Base-by-base conservation (phyloP, 306 rosid genomes). In the Pyrus betulifolia region DNA sequence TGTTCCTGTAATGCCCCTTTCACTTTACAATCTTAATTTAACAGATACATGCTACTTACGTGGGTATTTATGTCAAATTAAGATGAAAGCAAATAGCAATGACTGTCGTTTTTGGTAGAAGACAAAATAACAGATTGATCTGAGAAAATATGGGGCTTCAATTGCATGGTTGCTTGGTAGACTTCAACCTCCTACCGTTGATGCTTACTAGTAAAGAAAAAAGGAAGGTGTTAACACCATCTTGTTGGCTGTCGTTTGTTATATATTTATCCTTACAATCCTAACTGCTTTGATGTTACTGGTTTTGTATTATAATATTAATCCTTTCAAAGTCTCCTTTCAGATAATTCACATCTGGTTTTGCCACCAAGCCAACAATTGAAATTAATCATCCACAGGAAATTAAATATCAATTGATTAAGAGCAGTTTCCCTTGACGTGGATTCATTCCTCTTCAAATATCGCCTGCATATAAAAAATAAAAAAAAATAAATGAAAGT, bases 111-210 rank as follows among this genome's bases (percentile, higher is more conserved):
- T 58, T 69, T 55, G 74, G 75, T 19, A 21, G 49, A 65, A 65
- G 17, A 19, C 10, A 18, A 25, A 65, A 31, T 65, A 35, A 85
- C 78, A 59, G 78, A 85, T 65, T 18, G 84, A 45, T 33, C 11
- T 76, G 66, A 75, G 79, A 28, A 69, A 64, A 9, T 19, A 9
- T 19, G 61, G 74, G 52, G 67, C 8, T 15, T 45, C 28, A 57
- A 78, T 64, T 74, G 59, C 75, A 78, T 52, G 54, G 90, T 82
- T 89, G 86, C 42, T 7, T 70, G 64, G 93, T 84, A 84, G 81
- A 73, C 84, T 63, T 87, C 93, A 89, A 73, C 72, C 87, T 78
- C 91, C 93, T 70, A 86, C 82, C 89, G 77, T 85, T 82, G 76
- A 79, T 35, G 87, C 93, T 86, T 89, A 81, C 18, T 55, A 83